Evolutionary conservation across 1,284 basidiomycete species (phyloP).

Genomic region (Ganoderma meredithae): DNA sequence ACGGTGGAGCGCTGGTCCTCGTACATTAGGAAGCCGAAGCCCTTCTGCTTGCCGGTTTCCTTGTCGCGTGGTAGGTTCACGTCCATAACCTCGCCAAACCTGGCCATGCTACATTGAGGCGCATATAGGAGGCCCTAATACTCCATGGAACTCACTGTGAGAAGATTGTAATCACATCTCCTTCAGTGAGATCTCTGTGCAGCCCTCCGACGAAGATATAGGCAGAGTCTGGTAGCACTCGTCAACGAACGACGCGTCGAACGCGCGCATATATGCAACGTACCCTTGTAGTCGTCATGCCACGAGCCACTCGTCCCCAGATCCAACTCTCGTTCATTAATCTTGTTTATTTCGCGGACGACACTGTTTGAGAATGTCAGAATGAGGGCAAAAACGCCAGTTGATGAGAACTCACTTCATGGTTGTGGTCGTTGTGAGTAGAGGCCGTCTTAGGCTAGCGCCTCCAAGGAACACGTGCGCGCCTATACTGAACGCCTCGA

Average conservation of each 20-base stretch:
- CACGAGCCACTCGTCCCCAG: slow-evolving; percentile 83
- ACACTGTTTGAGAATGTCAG: slow-evolving; percentile 59
- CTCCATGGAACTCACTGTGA: slow-evolving; percentile 77
- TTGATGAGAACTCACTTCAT: slow-evolving; percentile 70
- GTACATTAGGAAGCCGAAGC: slow-evolving; percentile 99
- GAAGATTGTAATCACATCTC: slow-evolving; percentile 97
- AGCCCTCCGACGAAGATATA: slow-evolving; percentile 95
- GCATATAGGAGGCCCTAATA: no score
- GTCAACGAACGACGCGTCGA: slow-evolving; percentile 14
- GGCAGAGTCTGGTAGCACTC: slow-evolving; percentile 76
- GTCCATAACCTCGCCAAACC: slow-evolving; percentile 96
- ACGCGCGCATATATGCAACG: slow-evolving; percentile 28
- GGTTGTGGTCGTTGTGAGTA: slow-evolving; percentile 32
- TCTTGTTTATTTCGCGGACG: slow-evolving; percentile 91
- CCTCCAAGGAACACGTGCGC: slow-evolving; percentile 31
- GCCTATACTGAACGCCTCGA: slow-evolving; percentile 18
- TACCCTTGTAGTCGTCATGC: slow-evolving; percentile 96
- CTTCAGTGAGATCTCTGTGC: slow-evolving; percentile 89
- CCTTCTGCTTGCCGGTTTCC: slow-evolving; percentile 86
- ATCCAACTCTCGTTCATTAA: slow-evolving; percentile 93
- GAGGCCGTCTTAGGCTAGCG: background rate
- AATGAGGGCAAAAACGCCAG: background rate
- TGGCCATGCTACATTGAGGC: slow-evolving; percentile 39
- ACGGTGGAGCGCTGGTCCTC: slow-evolving; percentile 97
- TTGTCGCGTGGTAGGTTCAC: slow-evolving; percentile 95